Conservation (phyloP, 805 yeast species). For the Saccharomycopsis vini region DNA sequence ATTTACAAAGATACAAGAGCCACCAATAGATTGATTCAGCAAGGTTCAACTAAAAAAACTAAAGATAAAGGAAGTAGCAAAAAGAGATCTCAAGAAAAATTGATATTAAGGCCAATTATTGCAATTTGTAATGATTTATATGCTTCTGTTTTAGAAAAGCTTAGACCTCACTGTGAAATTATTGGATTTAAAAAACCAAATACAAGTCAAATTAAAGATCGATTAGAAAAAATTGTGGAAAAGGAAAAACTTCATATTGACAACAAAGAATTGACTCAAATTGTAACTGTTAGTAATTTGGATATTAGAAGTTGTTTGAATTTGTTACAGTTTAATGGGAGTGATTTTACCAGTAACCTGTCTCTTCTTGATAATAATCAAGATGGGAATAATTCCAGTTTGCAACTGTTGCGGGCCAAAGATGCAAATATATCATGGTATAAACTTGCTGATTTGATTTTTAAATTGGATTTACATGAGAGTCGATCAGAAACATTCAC, state of each 20-base stretch:
- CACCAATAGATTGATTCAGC: conserved; percentile 26
- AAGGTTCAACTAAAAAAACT: conserved; percentile 20
- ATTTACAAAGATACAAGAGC: conserved; percentile 50
- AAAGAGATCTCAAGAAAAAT: conserved; percentile 30
- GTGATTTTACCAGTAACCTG: conserved; percentile 22
- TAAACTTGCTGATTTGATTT: conserved; percentile 50
- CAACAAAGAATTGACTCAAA: conserved; percentile 46
- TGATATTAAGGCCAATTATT: conserved; percentile 74
- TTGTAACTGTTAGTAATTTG: conserved; percentile 64
- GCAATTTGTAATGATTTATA: conserved; percentile 88
- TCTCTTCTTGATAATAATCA: conserved; percentile 1
- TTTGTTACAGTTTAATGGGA: conserved; percentile 58
- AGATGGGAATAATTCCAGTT: neutral
- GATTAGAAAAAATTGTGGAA: conserved; percentile 43
- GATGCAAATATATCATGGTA: conserved; percentile 65
- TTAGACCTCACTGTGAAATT: conserved; percentile 67
- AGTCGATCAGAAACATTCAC: conserved; percentile 41
- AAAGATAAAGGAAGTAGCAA: conserved; percentile 22
- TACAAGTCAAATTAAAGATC: conserved; percentile 35
- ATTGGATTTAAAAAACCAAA: conserved; percentile 56
- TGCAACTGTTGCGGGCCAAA: conserved; percentile 31
- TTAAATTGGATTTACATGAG: conserved; percentile 38
- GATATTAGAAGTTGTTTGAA: conserved; percentile 85
- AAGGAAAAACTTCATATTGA: conserved; percentile 37
- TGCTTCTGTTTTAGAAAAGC: conserved; percentile 60